Base-by-base conservation (phyloP, 192 early-diverging fungal species). In the Phlyctochytrium bullatum region DNA sequence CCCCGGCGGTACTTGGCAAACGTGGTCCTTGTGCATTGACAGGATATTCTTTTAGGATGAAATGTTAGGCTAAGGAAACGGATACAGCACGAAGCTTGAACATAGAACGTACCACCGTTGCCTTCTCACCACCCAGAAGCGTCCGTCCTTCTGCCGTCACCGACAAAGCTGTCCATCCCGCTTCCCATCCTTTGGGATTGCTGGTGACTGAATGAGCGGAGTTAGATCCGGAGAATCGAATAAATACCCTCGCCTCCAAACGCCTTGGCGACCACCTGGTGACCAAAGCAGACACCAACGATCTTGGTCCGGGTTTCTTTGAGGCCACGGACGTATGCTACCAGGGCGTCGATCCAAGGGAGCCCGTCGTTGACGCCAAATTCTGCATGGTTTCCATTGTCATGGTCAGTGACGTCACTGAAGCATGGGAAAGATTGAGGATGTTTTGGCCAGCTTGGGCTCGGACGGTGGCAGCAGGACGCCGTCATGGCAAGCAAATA, bases 251-350 rank as follows among this genome's bases (percentile, higher is more conserved):
- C 65, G 4, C 86, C 89, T 16, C 88, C 88, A 54, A 78, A 68
- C 1, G 91, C 90, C 35, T 82, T 78, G 12, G 87, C 89, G 36
- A 94, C 74, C 34, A 92, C 80, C 72, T 94, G 92, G 59, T 94
- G 92, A 14, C 92, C 92, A 80, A 92, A 94, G 56, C 92, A 94
- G 33, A 94, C 72, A 2, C 90, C 89, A 58, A 93, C 52, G 12
- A 90, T 58, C 64, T 78, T 83, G 31, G 81, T 54, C 66, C 23
- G 75, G 35, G 24, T 74, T 36, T 59, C 67, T 23, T 34, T 63
- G 59, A 33, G 72, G 23, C 85, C 50, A 0, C 71, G 59, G n/a
- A 89, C 76, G 68, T 80, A 92, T 0, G 78, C 65, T 25, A 82
- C 72, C 4, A 91, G 71, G 4, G 79, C 71, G 32, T 78, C 47